These are phyloP conservation scores for Solanum neorickii DNA, from an alignment of 257 asterid genomes.

Conservation along the genomic window DNA sequence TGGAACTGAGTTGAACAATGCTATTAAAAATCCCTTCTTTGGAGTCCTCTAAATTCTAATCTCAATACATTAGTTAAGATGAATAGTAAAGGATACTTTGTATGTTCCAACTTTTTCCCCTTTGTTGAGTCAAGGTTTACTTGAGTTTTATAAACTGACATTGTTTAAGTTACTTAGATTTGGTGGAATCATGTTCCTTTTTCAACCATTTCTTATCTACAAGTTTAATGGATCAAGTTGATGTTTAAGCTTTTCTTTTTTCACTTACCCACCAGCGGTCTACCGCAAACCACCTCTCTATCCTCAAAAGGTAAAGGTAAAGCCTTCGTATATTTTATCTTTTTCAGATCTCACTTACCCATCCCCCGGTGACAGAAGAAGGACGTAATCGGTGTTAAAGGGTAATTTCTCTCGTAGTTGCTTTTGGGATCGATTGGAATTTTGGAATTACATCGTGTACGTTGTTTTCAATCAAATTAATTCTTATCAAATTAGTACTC, in stretches of 20 bases:
- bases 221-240: not conserved
- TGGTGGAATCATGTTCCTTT: not conserved
- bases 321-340: not conserved
- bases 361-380: no score
- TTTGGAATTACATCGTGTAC: no score
- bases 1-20: slow-evolving; percentile 78
- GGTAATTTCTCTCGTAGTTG: no score
- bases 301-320: not conserved
- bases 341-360: not conserved
- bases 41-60: slow-evolving; percentile 50
- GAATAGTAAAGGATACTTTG: not conserved
- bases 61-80: not conserved
- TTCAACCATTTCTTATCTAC: not conserved
- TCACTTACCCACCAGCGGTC: not conserved
- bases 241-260: not conserved
- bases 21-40: slow-evolving; percentile 83
- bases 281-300: not conserved
- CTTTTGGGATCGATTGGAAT: no score
- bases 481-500: not conserved
- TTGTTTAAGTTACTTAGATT: not conserved
- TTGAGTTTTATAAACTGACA: not conserved
- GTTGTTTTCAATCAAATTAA: no score
- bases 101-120: not conserved
- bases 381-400: no score
- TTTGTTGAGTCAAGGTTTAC: not conserved